A percentile compares a stretch with the other conserved stretches of the same genome.
Conservation (phyloP, 768 basidiomycete genomes). For the Naganishia kalamii region DNA sequence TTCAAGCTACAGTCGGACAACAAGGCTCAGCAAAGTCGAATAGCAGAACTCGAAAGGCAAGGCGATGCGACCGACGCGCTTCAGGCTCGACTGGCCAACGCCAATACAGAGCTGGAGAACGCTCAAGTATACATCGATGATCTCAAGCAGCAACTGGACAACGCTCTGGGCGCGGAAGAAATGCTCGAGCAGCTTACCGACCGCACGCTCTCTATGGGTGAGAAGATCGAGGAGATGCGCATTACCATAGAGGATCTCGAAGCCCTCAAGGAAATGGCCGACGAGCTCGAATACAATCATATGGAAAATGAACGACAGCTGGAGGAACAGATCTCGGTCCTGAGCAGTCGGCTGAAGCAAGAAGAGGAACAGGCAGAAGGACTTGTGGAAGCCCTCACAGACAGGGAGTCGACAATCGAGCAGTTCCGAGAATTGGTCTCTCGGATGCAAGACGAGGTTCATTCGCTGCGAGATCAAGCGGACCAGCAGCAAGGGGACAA, state of each 20-base stretch:
- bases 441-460: slow-evolving; percentile 76
- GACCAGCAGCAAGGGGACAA: slow-evolving; percentile 78
- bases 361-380: slow-evolving; percentile 59
- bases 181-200: slow-evolving; percentile 93
- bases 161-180: slow-evolving; percentile 90
- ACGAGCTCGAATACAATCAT: slow-evolving; percentile 95
- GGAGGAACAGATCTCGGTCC: slow-evolving; percentile 52
- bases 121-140: slow-evolving; percentile 90
- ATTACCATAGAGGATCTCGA: slow-evolving; percentile 94
- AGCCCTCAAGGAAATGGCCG: slow-evolving; percentile 87
- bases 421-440: slow-evolving; percentile 91
- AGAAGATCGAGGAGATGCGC: slow-evolving; percentile 98
- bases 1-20: slow-evolving; percentile 59
- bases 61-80: slow-evolving; percentile 58
- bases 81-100: slow-evolving; percentile 60
- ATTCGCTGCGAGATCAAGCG: slow-evolving; percentile 72
- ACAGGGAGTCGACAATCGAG: slow-evolving; percentile 76
- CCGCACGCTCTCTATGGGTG: slow-evolving; percentile 81
- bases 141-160: slow-evolving; percentile 87
- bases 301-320: slow-evolving; percentile 84
- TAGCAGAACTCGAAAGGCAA: slow-evolving; percentile 85
- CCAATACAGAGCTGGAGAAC: slow-evolving; percentile 71
- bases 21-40: slow-evolving; percentile 68
- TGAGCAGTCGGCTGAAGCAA: slow-evolving; percentile 53
- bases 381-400: slow-evolving; percentile 69